These are phyloP conservation scores for Leptographium procerum DNA, from an alignment of 2,329 filamentous ascomycete species.

Conservation along the genomic window DNA sequence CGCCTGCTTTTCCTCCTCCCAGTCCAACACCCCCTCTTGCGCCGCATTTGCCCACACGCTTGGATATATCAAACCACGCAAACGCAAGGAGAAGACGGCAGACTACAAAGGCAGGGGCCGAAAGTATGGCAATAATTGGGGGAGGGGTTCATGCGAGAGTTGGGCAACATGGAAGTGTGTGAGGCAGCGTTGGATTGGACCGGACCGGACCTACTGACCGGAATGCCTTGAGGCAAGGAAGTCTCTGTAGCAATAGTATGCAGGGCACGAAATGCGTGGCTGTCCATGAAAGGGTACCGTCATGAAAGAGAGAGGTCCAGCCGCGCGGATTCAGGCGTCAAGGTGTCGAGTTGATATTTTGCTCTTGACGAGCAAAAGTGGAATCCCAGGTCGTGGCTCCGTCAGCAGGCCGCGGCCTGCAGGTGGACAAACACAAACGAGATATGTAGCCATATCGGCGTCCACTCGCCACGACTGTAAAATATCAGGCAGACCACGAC, in stretches of 20 bases:
- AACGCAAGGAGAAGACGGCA: background rate
- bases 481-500: background rate
- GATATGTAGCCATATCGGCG: too few species aligned
- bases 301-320: background rate
- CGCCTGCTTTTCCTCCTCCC: background rate
- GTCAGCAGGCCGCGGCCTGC: conserved; percentile 1
- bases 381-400: background rate
- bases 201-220: background rate
- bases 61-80: too few species aligned
- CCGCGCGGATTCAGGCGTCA: background rate
- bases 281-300: background rate
- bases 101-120: background rate
- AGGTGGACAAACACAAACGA: background rate
- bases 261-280: background rate
- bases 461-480: background rate
- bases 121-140: background rate
- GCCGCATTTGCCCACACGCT: background rate
- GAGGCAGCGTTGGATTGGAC: background rate
- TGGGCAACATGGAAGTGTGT: background rate
- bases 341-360: background rate
- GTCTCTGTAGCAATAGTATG: background rate
- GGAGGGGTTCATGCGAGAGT: background rate
- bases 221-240: background rate
- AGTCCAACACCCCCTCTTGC: background rate
- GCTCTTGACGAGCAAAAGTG: background rate